Evolutionary conservation across 768 basidiomycete species (phyloP).

Genomic region (Agaricus subrufescens): DNA sequence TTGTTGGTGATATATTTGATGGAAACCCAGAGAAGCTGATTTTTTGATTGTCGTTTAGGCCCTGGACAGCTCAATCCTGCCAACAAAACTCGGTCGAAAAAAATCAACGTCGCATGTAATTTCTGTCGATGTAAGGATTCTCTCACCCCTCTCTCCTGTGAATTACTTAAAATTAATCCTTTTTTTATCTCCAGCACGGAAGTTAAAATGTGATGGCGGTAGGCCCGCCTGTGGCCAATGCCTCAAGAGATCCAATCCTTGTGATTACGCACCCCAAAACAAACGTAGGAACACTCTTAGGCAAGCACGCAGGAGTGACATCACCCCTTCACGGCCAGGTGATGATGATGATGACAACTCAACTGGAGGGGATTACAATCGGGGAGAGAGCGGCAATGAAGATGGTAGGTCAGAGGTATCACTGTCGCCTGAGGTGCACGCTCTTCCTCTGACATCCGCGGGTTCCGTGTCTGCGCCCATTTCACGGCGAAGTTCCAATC

Average conservation of each 20-base stretch:
- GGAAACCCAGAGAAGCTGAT: constrained; percentile 5
- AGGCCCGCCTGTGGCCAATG: constrained; percentile 82
- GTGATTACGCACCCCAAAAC: constrained; percentile 76
- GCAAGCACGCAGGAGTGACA: constrained; percentile 24
- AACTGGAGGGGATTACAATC: constrained; percentile 57
- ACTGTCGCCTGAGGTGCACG: constrained; percentile 50
- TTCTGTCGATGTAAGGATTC: constrained; percentile 76
- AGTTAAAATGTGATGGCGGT: constrained; percentile 85
- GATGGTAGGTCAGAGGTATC: constrained; percentile 34
- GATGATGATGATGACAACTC: constrained; percentile 67
- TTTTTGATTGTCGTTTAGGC: constrained; percentile 2
- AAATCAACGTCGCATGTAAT: constrained; percentile 87
- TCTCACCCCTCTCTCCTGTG: background rate
- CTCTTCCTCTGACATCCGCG: background rate
- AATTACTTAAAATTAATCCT: background rate
- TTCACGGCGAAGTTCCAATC: constrained; percentile 46
- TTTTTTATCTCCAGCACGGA: constrained; percentile 53
- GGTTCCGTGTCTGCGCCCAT: constrained; percentile 32
- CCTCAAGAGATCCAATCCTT: constrained; percentile 69
- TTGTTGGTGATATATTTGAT: constrained; percentile 1
- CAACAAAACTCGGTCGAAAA: constrained; percentile 69
- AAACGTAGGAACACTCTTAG: constrained; percentile 63
- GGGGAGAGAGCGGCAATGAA: constrained; percentile 10
- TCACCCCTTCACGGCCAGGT: constrained; percentile 26
- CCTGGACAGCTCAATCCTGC: constrained; percentile 20